phyloP scores from a whole-genome alignment of 2,329 filamentous ascomycete genomes.

The Colletotrichum cordylinicola region DNA sequence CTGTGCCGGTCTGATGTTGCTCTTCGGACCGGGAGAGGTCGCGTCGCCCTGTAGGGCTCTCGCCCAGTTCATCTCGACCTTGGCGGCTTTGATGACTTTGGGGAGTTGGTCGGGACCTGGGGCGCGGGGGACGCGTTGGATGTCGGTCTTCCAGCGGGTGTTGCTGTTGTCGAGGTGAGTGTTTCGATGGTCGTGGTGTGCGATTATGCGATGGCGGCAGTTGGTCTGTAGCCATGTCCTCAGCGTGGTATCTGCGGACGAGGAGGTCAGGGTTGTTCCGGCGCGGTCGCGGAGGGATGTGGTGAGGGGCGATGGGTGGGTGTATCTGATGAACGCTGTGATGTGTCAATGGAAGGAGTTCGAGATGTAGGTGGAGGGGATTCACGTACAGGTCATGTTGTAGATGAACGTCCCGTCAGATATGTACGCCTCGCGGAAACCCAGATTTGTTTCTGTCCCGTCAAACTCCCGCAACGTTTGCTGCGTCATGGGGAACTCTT shows the following conservation, averaged over 20 bases:
- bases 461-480: neutral
- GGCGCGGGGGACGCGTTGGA: accelerated
- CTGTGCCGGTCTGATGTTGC: neutral
- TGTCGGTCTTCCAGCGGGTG: neutral
- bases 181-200: neutral
- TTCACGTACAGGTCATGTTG: neutral
- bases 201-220: neutral
- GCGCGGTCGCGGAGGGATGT: neutral
- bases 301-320: neutral
- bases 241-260: neutral
- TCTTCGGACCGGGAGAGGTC: neutral
- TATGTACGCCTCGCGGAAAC: neutral
- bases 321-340: neutral
- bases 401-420: neutral
- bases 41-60: neutral
- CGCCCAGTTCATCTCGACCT: neutral
- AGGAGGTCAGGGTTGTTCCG: neutral
- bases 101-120: neutral
- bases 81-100: neutral
- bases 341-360: neutral
- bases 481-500: neutral
- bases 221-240: neutral
- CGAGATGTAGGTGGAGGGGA: neutral
- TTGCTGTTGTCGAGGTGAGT: too few species aligned
- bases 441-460: neutral